Conservation (phyloP, 768 basidiomycete genomes). For the Fomitopsis pulvina region DNA sequence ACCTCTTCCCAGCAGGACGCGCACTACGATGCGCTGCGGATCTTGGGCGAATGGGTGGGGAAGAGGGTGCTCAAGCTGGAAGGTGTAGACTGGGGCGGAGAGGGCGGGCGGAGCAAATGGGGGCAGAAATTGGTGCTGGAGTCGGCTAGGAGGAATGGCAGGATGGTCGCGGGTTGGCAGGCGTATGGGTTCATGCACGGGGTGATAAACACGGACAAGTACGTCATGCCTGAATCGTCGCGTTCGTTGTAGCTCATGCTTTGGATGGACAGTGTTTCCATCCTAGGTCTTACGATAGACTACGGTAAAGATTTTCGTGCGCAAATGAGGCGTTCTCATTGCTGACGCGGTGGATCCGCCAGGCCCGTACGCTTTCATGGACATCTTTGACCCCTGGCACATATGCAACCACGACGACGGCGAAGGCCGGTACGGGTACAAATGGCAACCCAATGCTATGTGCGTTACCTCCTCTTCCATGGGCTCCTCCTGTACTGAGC, state of each 20-base stretch:
- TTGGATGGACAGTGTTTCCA: conserved; percentile 47
- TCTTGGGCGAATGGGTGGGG: conserved; percentile 71
- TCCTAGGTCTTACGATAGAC: conserved; percentile 72
- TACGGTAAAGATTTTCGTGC: conserved; percentile 42
- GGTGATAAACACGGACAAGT: conserved; percentile 98
- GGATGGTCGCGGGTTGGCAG: conserved; percentile 96
- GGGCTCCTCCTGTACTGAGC: not conserved
- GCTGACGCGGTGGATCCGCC: not conserved
- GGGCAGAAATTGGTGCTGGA: conserved; percentile 69
- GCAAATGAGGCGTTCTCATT: not conserved
- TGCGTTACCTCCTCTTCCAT: conserved; percentile 1
- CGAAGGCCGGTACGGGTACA: conserved; percentile 71
- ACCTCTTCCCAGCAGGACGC: conserved; percentile 68
- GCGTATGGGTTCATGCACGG: conserved; percentile 93
- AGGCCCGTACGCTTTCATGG: conserved; percentile 96
- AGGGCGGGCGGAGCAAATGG: conserved; percentile 52
- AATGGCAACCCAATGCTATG: conserved; percentile 9
- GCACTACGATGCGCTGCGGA: conserved; percentile 67
- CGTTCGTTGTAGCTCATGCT: not conserved
- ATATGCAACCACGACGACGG: conserved; percentile 90
- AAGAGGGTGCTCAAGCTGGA: conserved; percentile 48
- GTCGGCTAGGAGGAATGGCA: conserved; percentile 76
- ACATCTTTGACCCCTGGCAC: conserved; percentile 77
- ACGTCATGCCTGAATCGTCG: conserved; percentile 13
- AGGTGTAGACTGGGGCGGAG: conserved; percentile 28